Conservation (phyloP, 2,329 filamentous ascomycete species). For the Colletotrichum truncatum region DNA sequence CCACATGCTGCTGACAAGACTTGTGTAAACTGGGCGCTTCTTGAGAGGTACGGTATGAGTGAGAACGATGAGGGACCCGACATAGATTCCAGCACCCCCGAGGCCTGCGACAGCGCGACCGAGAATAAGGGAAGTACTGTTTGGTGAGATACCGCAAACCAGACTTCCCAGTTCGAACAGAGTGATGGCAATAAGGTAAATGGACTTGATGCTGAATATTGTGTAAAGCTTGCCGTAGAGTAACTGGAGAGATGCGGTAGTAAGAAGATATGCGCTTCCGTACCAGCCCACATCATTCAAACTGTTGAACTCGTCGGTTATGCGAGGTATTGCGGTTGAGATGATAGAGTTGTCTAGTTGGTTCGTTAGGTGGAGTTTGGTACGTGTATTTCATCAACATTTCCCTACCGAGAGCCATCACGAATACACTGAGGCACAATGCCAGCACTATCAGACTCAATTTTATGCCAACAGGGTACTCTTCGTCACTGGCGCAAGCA, state of each 20-base stretch:
- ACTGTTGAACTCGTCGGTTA: slow-evolving; percentile 52
- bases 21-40: slow-evolving; percentile 45
- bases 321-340: slow-evolving; percentile 53
- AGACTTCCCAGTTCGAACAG: slow-evolving; percentile 55
- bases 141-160: slow-evolving; percentile 46
- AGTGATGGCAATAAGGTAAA: slow-evolving; percentile 46
- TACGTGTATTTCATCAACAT: not conserved
- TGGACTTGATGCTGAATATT: slow-evolving; percentile 53
- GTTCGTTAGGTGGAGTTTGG: not conserved
- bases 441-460: slow-evolving; percentile 47
- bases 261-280: slow-evolving; percentile 53
- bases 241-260: slow-evolving; percentile 49
- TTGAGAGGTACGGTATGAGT: slow-evolving; percentile 45
- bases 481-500: not conserved
- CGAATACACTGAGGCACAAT: slow-evolving; percentile 48
- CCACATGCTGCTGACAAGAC: slow-evolving; percentile 53
- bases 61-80: slow-evolving; percentile 53
- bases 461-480: slow-evolving; percentile 33
- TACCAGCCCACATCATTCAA: slow-evolving; percentile 61
- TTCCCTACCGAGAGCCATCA: slow-evolving; percentile 47
- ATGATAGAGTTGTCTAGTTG: slow-evolving; percentile 49
- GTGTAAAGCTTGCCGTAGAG: slow-evolving; percentile 54
- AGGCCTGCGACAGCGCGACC: slow-evolving; percentile 46
- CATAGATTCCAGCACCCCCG: slow-evolving; percentile 56
- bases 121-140: slow-evolving; percentile 43